These are phyloP conservation scores for Cyberlindnera maritima DNA, from an alignment of 805 yeast genomes.

Conservation along the genomic window DNA sequence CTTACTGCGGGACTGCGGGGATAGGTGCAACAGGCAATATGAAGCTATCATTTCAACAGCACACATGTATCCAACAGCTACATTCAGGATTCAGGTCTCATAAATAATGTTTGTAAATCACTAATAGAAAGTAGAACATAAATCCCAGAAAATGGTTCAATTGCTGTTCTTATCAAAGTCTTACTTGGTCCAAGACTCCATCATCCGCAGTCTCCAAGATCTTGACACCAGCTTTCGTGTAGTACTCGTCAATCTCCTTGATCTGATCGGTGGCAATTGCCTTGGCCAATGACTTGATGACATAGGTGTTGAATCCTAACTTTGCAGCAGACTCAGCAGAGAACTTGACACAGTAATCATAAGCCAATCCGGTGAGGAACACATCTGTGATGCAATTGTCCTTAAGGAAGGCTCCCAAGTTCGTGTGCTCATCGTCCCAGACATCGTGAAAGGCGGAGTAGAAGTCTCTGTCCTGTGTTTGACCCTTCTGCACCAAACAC, in stretches of 20 bases:
- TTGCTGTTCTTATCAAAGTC: no score
- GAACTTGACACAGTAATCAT: slow-evolving; percentile 80
- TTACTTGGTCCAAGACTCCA: not conserved
- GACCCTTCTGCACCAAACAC: slow-evolving; percentile 67
- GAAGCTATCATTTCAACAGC: no score
- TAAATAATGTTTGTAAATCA: no score
- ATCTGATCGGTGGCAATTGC: slow-evolving; percentile 50
- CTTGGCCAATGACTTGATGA: slow-evolving; percentile 53
- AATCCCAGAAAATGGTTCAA: no score
- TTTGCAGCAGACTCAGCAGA: slow-evolving; percentile 69
- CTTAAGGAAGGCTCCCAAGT: slow-evolving; percentile 47
- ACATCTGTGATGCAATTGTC: slow-evolving; percentile 54
- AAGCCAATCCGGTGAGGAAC: slow-evolving; percentile 77
- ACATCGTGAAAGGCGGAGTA: slow-evolving; percentile 84
- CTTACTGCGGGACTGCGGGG: no score
- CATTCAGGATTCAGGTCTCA: no score
- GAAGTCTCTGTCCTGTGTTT: slow-evolving; percentile 69
- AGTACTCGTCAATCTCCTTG: slow-evolving; percentile 34
- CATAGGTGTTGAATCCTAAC: slow-evolving; percentile 61
- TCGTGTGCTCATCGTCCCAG: slow-evolving; percentile 73
- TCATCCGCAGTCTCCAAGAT: slow-evolving; percentile 21
- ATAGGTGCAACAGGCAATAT: no score
- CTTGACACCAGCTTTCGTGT: slow-evolving; percentile 33
- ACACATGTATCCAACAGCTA: no score
- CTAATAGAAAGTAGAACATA: no score